phyloP scores from a whole-genome alignment of 2,329 filamentous ascomycete species.

The Stemphylium lycopersici region DNA sequence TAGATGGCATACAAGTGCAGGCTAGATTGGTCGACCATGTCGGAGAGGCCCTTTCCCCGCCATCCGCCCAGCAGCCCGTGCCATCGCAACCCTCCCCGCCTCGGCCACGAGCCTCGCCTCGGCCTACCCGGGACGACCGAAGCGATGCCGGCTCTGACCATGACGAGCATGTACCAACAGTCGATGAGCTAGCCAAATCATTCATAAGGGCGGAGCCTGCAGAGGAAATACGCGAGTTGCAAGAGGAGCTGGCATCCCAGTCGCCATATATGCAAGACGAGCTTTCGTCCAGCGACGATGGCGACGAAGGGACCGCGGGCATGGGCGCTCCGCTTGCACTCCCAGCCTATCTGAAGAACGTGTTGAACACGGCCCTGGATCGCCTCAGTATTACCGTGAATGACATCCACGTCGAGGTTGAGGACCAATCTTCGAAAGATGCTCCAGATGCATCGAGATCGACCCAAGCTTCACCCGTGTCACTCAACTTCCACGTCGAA shows the following conservation, averaged over 20 bases:
- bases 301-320: slow-evolving; percentile 66
- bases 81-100: slow-evolving; percentile 13
- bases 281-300: slow-evolving; percentile 64
- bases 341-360: slow-evolving; percentile 72
- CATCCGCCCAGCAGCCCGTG: slow-evolving; percentile 7
- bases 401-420: slow-evolving; percentile 69
- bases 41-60: slow-evolving; percentile 9
- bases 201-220: slow-evolving; percentile 75
- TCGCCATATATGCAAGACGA: slow-evolving; percentile 68
- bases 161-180: slow-evolving; percentile 63
- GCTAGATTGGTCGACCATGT: slow-evolving; percentile 33
- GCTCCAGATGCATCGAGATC: slow-evolving; percentile 60
- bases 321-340: slow-evolving; percentile 73
- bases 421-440: slow-evolving; percentile 57
- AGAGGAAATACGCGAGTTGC: slow-evolving; percentile 69
- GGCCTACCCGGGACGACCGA: slow-evolving; percentile 9
- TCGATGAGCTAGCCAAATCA: slow-evolving; percentile 75
- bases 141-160: slow-evolving; percentile 36
- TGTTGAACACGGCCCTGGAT: slow-evolving; percentile 76
- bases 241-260: slow-evolving; percentile 70
- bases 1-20: slow-evolving; percentile 79
- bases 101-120: slow-evolving; percentile 16
- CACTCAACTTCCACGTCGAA: slow-evolving; percentile 69
- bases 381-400: slow-evolving; percentile 70
- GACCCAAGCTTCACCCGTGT: slow-evolving; percentile 59